Base-by-base conservation (phyloP, 225 moss, liverwort and hornwort genomes). In the Ulota crispa region DNA sequence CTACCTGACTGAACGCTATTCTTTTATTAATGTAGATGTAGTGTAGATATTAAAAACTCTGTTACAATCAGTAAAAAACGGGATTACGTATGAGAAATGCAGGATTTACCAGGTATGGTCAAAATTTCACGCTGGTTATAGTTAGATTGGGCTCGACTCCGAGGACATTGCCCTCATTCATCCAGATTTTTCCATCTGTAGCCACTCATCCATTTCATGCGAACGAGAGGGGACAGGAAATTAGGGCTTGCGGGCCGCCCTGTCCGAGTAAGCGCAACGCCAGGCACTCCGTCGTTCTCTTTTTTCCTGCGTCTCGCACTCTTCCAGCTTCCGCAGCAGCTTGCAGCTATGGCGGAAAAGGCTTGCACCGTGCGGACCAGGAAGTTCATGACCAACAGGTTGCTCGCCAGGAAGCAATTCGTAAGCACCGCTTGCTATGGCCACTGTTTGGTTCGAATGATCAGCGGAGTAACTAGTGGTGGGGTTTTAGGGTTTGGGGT, bases 301-400 rank as follows among this genome's bases (percentile, higher is more conserved):
- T 28, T 3, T 3, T 0, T 0, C 36, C 20, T 30, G 63, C 80
- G 18, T 60, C 43, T 12, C 28, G 56, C 64, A n/a, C n/a, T 34
- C 39, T 55, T 37, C 37, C 26, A 70, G 14, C 2, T 23, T 15
- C 7, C 4, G 59, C 62, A 53, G 23, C 68, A 23, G 13, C 60
- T 76, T 24, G 67, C 41, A 83, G 75, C 88, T 69, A 96, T 96
- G 96, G 94, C 92, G 77, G 93, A 93, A 57, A 96, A 93, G 81
- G 94, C 92, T 59, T 96, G 92, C 86, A 96, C 94, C 61, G 96
- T 96, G 89, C 96, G 94, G 15, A 96, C 96, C 3, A 89, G 96
- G 69, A 94, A 96, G 79, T 96, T 96, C 74, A 93, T 96, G 96
- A 96, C 96, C 63, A 94, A 96, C 82, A 84, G 96, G 34, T 86